Evolutionary conservation across 192 early-diverging fungal species (phyloP).

Genomic region (Phycomyces nitens): DNA sequence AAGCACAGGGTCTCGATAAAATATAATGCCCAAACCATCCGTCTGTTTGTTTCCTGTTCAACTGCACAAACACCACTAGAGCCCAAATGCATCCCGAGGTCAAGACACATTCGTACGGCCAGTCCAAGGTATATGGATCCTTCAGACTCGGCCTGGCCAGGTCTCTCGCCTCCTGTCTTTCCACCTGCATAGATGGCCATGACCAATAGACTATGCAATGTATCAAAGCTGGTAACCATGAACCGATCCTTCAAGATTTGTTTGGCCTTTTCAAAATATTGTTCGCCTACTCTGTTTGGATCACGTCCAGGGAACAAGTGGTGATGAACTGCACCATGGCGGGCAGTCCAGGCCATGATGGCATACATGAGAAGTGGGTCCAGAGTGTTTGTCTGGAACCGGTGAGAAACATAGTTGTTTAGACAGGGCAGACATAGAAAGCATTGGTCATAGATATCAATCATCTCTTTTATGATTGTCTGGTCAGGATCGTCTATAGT

Average conservation of each 20-base stretch:
- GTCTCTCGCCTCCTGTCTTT: background rate
- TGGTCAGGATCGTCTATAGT: background rate
- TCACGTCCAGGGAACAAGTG: conserved; percentile 32
- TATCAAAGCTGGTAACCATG: conserved; percentile 22
- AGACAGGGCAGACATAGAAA: conserved; percentile 25
- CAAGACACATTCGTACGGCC: conserved; percentile 32
- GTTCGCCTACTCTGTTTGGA: conserved; percentile 32
- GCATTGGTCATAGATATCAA: conserved; percentile 24
- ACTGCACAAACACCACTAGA: background rate
- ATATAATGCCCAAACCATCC: conserved; percentile 16
- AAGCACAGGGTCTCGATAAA: conserved; percentile 26
- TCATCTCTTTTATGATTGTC: conserved; percentile 13
- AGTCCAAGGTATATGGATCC: conserved; percentile 27
- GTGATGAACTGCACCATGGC: conserved; percentile 34
- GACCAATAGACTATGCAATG: conserved; percentile 28
- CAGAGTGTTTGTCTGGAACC: conserved; percentile 6
- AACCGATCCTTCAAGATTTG: conserved; percentile 13
- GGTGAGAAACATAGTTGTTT: conserved; percentile 11
- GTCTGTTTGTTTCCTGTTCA: conserved; percentile 14
- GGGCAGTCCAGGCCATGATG: conserved; percentile 29
- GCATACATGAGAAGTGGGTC: conserved; percentile 28
- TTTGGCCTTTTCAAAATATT: conserved; percentile 27
- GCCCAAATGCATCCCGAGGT: conserved; percentile 26
- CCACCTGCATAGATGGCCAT: conserved; percentile 37
- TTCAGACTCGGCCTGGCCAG: conserved; percentile 21